Base-by-base conservation (phyloP, 805 yeast genomes). In the Candida krabiensis region DNA sequence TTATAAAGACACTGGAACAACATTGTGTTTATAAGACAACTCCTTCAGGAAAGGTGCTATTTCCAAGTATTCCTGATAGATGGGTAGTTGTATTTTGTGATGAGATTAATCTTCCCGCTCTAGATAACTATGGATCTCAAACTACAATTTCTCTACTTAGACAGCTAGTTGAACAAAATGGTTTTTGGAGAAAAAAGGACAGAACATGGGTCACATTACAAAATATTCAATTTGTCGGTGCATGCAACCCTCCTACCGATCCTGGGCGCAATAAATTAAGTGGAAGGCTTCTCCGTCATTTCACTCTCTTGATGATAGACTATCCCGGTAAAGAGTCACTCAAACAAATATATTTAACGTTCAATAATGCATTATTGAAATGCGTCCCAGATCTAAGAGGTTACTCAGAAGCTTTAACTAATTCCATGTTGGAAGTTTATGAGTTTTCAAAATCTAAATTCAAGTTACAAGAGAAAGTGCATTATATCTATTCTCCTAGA, bases 231-330 rank as follows among this genome's bases (percentile, higher is more conserved):
- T 71, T 91, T 63, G 93, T 89, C n/a, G 97, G 95, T 7, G 97
- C 98, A 0, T 91, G 98, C 58, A 91, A 91, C 53, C 93, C 96
- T 1, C 82, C 96, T 0, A 70, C 80, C 0, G 95, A 86, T 59
- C 76, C 79, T 3, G 96, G 96, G 0, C 70, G 98, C 43, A 65
- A 72, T 9, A 56, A 55, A 3, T 54, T 91, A 16, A 66, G 79
- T 1, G 53, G 66, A 8, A 63, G 96, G 29, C 82, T 90, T 49
- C 59, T 85, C 31, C 69, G 95, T 5, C 90, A 82, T 50, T 67
- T 77, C 3, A 62, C 83, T 1, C 66, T 87, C 5, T 47, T 91
- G 0, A 75, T 79, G 75, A 84, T 90, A 4, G 95, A 83, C 45
- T 83, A 90, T 53, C 97, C 98, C 0, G 80, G 83, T 0, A 47